These are phyloP conservation scores for Dissophora globulifera DNA, from an alignment of 192 early-diverging fungal genomes.

Conservation along the genomic window DNA sequence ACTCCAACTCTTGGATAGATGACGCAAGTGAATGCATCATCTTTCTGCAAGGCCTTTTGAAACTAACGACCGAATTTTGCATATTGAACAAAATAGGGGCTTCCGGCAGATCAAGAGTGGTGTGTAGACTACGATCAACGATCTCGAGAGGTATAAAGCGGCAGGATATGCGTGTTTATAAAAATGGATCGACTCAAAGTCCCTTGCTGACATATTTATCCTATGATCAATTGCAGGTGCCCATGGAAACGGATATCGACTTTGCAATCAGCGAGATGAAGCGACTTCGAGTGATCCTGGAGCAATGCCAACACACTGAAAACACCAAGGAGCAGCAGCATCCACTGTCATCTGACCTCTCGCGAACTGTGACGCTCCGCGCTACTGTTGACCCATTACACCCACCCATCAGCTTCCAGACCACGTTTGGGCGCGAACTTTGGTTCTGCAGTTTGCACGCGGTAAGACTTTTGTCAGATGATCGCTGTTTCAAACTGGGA, in stretches of 20 bases:
- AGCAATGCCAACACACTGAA: not conserved
- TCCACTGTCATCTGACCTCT: conserved; percentile 2
- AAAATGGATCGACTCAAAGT: no score
- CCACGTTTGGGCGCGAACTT: conserved; percentile 65
- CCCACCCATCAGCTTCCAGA: conserved; percentile 30
- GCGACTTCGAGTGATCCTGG: conserved; percentile 22
- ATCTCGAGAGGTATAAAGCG: conserved; percentile 57
- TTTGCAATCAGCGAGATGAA: conserved; percentile 46
- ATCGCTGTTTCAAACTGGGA: no score
- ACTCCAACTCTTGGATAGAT: not conserved
- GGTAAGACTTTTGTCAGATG: no score
- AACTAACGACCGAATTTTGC: not conserved
- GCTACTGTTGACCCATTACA: conserved; percentile 57
- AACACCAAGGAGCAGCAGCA: not conserved
- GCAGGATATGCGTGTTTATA: no score
- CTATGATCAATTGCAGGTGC: conserved; percentile 45
- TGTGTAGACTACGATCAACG: conserved; percentile 57
- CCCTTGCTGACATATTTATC: no score
- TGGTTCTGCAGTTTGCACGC: conserved; percentile 71
- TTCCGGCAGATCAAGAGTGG: conserved; percentile 25
- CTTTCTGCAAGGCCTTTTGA: no score
- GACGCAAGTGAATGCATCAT: not conserved
- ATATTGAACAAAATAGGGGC: conserved; percentile 2
- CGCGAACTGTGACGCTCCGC: conserved; percentile 33
- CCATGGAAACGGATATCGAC: conserved; percentile 55